phyloP scores from a whole-genome alignment of 2,329 filamentous ascomycete genomes.

The Cladosporium velox region DNA sequence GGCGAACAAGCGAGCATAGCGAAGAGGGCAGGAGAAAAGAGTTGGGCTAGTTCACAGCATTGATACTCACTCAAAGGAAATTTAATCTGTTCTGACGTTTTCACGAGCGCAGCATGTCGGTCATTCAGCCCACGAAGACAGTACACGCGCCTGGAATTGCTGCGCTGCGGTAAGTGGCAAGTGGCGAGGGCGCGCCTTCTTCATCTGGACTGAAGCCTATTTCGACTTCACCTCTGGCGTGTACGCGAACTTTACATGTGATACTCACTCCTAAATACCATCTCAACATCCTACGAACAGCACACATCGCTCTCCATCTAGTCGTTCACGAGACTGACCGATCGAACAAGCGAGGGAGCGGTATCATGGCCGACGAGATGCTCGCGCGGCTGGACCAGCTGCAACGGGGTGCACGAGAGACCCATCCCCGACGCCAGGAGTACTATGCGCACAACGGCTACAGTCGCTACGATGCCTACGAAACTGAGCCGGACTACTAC shows the following conservation, averaged over 20 bases:
- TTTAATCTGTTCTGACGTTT: background rate
- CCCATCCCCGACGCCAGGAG: background rate
- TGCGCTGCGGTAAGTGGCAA: background rate
- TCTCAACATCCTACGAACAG: background rate
- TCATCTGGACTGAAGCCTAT: conserved; percentile 3
- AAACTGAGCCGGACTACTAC: background rate
- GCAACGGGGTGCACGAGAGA: conserved; percentile 26
- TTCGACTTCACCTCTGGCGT: conserved; percentile 6
- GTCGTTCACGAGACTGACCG: background rate
- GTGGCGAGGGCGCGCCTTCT: conserved; percentile 16
- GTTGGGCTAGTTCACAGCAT: background rate
- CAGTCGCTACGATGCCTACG: conserved; percentile 20
- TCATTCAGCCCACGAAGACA: background rate
- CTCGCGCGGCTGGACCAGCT: conserved; percentile 35
- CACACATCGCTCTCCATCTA: background rate
- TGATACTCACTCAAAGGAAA: background rate
- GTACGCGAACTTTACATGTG: background rate
- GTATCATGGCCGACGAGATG: conserved; percentile 28
- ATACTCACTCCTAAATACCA: background rate
- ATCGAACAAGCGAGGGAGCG: background rate
- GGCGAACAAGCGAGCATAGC: conserved; percentile 4
- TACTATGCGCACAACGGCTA: conserved; percentile 19
- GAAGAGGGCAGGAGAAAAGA: background rate
- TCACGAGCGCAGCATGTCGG: background rate
- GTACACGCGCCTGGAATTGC: background rate